Evolutionary conservation across 2,329 filamentous ascomycete species (phyloP).

Genomic region (Cladophialophora carrionii): DNA sequence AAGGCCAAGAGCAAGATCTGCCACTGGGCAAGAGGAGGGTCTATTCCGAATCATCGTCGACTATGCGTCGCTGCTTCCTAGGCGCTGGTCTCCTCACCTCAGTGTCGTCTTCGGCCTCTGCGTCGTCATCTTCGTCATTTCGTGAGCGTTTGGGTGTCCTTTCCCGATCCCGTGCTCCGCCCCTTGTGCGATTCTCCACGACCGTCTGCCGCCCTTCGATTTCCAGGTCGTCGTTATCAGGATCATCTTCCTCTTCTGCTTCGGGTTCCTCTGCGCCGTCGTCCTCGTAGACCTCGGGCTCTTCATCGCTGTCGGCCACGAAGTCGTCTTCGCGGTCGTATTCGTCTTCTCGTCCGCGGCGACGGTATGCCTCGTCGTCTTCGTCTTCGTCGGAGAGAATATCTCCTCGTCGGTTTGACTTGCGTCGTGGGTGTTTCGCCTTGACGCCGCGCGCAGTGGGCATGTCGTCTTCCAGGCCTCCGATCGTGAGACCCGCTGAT

Average conservation of each 20-base stretch:
- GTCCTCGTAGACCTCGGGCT: conserved; percentile 51
- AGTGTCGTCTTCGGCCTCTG: conserved; percentile 30
- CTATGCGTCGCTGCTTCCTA: conserved; percentile 38
- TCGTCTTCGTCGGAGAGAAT: conserved; percentile 54
- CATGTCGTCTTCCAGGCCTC: conserved; percentile 62
- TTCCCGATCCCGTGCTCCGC: conserved; percentile 24
- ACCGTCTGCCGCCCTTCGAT: conserved; percentile 40
- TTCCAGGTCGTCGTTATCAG: conserved; percentile 49
- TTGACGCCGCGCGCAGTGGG: conserved; percentile 43
- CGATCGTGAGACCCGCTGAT: conserved; percentile 56
- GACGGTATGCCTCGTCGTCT: conserved; percentile 51
- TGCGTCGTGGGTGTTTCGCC: conserved; percentile 45
- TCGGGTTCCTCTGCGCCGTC: conserved; percentile 49
- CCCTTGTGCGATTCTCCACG: conserved; percentile 33
- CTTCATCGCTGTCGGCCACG: conserved; percentile 59
- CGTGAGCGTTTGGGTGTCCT: conserved; percentile 8
- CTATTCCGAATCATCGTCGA: conserved; percentile 38
- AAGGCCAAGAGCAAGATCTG: not conserved
- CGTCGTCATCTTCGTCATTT: conserved; percentile 32
- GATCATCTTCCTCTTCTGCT: conserved; percentile 45
- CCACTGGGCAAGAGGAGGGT: not conserved
- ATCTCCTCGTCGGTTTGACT: conserved; percentile 51
- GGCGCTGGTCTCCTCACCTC: conserved; percentile 34
- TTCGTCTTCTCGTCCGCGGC: conserved; percentile 69
- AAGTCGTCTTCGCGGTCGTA: conserved; percentile 84